These are phyloP conservation scores for Aspergillus alliaceus DNA, from an alignment of 2,329 filamentous ascomycete species.

Conservation along the genomic window DNA sequence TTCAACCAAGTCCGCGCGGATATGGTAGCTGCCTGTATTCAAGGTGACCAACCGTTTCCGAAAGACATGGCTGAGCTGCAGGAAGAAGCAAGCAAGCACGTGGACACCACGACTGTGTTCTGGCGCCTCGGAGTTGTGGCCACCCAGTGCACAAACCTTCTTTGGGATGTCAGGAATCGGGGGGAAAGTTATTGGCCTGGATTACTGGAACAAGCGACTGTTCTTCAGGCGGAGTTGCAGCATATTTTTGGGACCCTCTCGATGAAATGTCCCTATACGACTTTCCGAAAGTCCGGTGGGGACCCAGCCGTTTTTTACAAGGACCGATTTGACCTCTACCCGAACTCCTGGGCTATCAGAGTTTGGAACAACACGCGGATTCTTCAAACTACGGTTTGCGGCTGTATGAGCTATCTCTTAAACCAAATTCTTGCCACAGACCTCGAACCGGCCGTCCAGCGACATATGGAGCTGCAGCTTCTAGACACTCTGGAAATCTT, in stretches of 20 bases:
- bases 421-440: slow-evolving; percentile 11
- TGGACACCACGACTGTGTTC: slow-evolving; percentile 9
- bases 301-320: slow-evolving; percentile 11
- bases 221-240: slow-evolving; percentile 11
- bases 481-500: slow-evolving; percentile 11
- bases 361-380: slow-evolving; percentile 24
- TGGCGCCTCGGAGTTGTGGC: slow-evolving; percentile 20
- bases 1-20: slow-evolving; percentile 29
- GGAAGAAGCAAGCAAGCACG: slow-evolving; percentile 19
- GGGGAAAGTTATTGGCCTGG: slow-evolving; percentile 1
- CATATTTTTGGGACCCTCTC: neutral
- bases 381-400: slow-evolving; percentile 19
- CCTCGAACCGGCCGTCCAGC: neutral
- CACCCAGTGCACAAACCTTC: slow-evolving; percentile 15
- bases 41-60: slow-evolving; percentile 15
- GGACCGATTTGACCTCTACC: slow-evolving; percentile 17
- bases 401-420: slow-evolving; percentile 16
- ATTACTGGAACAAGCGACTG: slow-evolving; percentile 14
- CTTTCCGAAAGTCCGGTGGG: neutral
- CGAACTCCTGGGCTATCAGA: slow-evolving; percentile 16
- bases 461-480: neutral
- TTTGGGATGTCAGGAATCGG: slow-evolving; percentile 3
- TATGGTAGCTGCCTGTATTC: slow-evolving; percentile 18
- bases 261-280: slow-evolving; percentile 16
- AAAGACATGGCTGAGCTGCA: slow-evolving; percentile 18